Evolutionary conservation across 2,329 filamentous ascomycete genomes (phyloP), one percentile per base, ranked within the genome.

Genomic region (Diaporthe caulivora): DNA sequence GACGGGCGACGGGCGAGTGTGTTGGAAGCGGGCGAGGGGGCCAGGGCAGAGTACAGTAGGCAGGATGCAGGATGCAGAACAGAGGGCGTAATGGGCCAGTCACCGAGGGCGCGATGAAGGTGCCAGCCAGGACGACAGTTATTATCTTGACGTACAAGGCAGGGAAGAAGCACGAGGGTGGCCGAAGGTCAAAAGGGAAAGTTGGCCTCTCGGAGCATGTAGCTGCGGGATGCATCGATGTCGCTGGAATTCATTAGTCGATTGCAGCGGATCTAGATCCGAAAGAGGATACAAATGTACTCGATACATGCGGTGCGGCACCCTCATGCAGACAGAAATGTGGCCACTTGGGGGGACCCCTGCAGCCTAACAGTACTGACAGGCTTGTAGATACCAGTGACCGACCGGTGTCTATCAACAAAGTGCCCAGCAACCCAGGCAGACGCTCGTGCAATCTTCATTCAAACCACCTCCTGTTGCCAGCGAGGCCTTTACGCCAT

Each of bases 181-280:
- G 31, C 21, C 29, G 29, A 15, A 65, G 44, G 29, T 26, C 29
- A 53, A 72, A 70, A 51, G 31, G 71, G 40, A 69, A 72, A 72
- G 31, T 72, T 72, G 71, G 71, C 71, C 71, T 72, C 57, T 72
- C 54, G 60, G 72, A 70, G 57, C 31, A n/a, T 62, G 69, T 62
- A 10, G 69, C 13, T 67, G 47, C 44, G 47, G 62, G 17, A 40
- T 40, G n/a, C 47, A 67, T 67, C 62, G 62, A 67, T 8, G 62
- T 18, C 60, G 29, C 21, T 53, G n/a, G 62, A 51, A 51, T 51
- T 65, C 29, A 37, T 65, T 51, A 65, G 44, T 37, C 44, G 49
- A 53, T 53, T 34, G 47, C 62, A 24, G n/a, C 44, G 62, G 62
- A 67, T 40, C 62, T 53, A 53, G 47, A 67, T 67, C 62, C 62